Percentiles rank a stretch among this genome's conserved stretches.
Evolutionary conservation across 1,284 basidiomycete genomes (phyloP).

Genomic region (Pseudozyma pruni): DNA sequence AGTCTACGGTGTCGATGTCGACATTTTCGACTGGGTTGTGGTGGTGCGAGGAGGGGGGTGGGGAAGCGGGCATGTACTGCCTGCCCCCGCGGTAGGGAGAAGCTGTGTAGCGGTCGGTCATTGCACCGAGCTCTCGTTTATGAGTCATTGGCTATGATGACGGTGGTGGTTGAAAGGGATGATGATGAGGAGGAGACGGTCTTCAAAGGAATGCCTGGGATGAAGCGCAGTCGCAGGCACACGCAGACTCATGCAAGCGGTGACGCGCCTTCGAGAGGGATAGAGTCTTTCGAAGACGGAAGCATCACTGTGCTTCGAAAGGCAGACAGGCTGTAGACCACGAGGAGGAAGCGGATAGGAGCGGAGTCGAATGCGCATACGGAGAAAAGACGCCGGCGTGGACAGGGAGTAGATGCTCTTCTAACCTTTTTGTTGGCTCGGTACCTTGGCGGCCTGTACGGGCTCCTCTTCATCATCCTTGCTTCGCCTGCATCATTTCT

Average conservation of each 20-base stretch:
- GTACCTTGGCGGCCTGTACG: too few relatives aligned
- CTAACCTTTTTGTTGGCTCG: constrained; percentile 3
- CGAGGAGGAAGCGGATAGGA: too few relatives aligned
- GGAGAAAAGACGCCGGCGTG: constrained; percentile 9
- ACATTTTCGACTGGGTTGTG: constrained; percentile 2
- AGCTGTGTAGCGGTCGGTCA: constrained; percentile 2
- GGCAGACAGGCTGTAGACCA: too few relatives aligned
- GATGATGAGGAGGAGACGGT: background rate
- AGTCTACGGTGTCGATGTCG: constrained; percentile 49
- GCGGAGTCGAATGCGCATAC: background rate
- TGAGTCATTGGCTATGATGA: background rate
- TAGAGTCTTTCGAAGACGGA: too few relatives aligned
- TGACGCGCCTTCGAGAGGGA: too few relatives aligned
- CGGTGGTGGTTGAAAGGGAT: background rate
- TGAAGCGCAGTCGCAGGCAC: too few relatives aligned
- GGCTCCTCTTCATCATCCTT: too few relatives aligned
- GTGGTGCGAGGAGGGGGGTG: constrained; percentile 17
- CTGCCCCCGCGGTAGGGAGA: constrained; percentile 8
- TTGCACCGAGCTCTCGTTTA: background rate
- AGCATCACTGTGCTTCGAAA: too few relatives aligned
- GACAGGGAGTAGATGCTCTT: constrained; percentile 18
- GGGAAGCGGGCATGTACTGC: constrained; percentile 5
- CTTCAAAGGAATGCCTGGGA: too few relatives aligned
- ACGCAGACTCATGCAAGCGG: too few relatives aligned
- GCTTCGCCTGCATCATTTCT: too few relatives aligned